Evolutionary conservation across 495 filamentous ascomycete species (phyloP), one percentile per base, ranked within the genome.

Genomic region (Tuber magnatum): DNA sequence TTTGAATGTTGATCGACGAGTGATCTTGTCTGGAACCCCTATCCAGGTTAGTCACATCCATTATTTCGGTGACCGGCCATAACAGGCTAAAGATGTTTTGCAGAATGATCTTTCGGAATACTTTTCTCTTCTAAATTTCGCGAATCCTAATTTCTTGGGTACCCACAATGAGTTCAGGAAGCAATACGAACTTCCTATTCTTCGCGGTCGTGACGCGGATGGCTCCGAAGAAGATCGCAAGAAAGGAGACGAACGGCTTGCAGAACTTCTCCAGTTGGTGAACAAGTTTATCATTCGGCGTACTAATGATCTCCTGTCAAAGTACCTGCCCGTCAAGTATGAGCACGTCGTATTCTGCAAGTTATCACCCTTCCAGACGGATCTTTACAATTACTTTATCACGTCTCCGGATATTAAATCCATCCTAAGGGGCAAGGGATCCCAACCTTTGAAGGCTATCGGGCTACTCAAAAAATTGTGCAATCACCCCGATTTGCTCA

Each of bases 311-410:
- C 94, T 99, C 73, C 85, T 99, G 32, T 97, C 94, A 56, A 98
- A 99, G 83, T 99, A 99, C 84, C 88, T 99, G 70, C 96, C 95
- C 3, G 89, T 98, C 85, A 99, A 99, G 85, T 99, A 99, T 85
- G 95, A 99, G 81, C 95, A 99, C 84, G 95, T 99, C 42, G 96
- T 99, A n/a, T 99, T 99, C 86, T 99, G 95, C 87, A 97, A 96
- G 80, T 87, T 97, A 44, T 91, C 94, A 38, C 90, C 92, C 0
- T 98, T 99, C 85, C 95, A 99, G 83, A 86, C 94, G 68, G 92
- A 91, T 76, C 86, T 99, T 10, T 99, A 99, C 85, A 97, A 95
- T 79, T 91, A 97, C 83, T 99, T 99, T 84, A 93, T 99, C 83
- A 90, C 92, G 70, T 97, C 94, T 71, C 95, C 96, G 0, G 93